Evolutionary conservation across 257 asterid species (phyloP), one percentile per base, ranked within the genome.

Genomic region (Voacanga thouarsii): DNA sequence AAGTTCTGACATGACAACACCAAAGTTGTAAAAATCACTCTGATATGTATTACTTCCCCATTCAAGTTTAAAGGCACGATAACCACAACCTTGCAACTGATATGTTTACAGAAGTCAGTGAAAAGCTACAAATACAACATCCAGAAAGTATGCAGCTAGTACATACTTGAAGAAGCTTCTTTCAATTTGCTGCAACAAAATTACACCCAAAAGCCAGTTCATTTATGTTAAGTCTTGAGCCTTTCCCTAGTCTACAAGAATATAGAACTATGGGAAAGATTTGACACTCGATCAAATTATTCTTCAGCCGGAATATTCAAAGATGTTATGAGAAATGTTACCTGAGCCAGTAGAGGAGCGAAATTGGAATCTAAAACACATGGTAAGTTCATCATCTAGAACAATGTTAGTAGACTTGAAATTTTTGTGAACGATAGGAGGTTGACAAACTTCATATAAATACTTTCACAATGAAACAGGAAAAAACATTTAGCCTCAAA

Each of bases 1-100:
- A 77, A 95, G 97, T 68, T 87, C 96, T 65, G 93, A 75, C 96
- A 95, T 86, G 28, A 95, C 92, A 7, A 95, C 97, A 76, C 99
- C 99, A 60, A 95, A 95, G 90, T 97, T 93, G 79, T 91, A 95
- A 74, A 95, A 96, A 80, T 93, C 99, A 37, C 97, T 95, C 77
- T 90, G 96, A 76, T 47, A 77, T 10, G 97, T 84, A 81, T 91
- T 90, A 83, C 86, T 83, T 75, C 97, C 98, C 39, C 84, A 79
- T 83, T 91, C 99, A 12, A 95, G 97, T 84, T 95, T 98, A 50
- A 96, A 97, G 71, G 94, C 99, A 12, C 96, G 97, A 81, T 85
- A 95, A 75, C 99, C 99, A 37, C 87, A 85, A 84, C 89, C 81
- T 90, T 91, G 98, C 92, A 95, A 76, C 99, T 95, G 80, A 71